Conservation (phyloP, 257 asterid genomes). For the Ligustrum vulgare region DNA sequence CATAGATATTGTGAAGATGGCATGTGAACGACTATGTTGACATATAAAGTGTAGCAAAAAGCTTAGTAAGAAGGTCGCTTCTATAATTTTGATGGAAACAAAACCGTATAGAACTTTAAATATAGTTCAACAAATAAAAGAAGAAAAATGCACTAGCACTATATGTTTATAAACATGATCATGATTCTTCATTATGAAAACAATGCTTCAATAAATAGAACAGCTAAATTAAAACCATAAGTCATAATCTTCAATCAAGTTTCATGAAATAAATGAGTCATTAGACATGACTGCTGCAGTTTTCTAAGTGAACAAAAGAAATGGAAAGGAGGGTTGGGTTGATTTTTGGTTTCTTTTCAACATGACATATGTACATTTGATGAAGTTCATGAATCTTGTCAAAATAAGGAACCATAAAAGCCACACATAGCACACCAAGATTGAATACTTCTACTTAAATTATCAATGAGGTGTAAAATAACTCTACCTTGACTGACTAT, state of each 20-base stretch:
- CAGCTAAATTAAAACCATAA: neutral
- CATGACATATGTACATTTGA: neutral
- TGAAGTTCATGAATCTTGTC: neutral
- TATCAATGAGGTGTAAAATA: slow-evolving; percentile 1
- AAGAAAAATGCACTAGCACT: neutral
- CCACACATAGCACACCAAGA: slow-evolving; percentile 2
- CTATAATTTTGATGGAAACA: neutral
- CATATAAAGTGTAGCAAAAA: slow-evolving; percentile 14
- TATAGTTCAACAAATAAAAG: neutral
- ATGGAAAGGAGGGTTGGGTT: neutral
- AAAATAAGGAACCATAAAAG: neutral
- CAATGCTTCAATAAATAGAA: neutral
- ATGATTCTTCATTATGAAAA: neutral
- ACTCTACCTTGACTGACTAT: slow-evolving; percentile 81
- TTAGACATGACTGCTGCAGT: neutral
- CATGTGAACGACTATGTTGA: slow-evolving; percentile 83
- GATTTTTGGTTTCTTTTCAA: neutral
- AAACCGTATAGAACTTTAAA: neutral
- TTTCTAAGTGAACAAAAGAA: neutral
- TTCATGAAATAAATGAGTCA: neutral
- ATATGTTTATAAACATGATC: neutral
- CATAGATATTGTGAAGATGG: slow-evolving; percentile 90
- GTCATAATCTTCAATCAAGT: neutral
- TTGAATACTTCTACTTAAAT: neutral
- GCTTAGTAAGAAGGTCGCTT: slow-evolving; percentile 11